Evolutionary conservation across 495 filamentous ascomycete genomes (phyloP).

Genomic region (Neurospora sp.): DNA sequence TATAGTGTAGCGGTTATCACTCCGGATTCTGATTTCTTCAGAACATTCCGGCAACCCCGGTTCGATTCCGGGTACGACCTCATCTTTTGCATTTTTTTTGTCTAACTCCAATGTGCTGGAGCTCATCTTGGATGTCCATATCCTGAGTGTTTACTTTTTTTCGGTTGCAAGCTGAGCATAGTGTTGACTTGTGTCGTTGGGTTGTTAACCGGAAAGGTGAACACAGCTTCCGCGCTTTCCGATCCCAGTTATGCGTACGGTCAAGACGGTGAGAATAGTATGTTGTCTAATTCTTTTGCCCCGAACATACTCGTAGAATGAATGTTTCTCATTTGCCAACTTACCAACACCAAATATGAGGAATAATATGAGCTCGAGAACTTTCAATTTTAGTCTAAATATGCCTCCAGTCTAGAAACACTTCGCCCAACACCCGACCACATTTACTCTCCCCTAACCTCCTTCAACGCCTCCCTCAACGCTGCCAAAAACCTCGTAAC

Average conservation of each 20-base stretch:
- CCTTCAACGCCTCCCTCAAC: conserved; percentile 49
- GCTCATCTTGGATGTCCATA: background rate
- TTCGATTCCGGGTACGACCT: conserved; percentile 28
- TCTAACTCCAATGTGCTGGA: background rate
- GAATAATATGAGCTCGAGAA: background rate
- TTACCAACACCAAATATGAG: background rate
- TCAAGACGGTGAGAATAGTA: background rate
- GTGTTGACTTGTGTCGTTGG: no score
- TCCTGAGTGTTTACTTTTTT: background rate
- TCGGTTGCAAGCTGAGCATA: background rate
- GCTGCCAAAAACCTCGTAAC: conserved; percentile 66
- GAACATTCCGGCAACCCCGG: conserved; percentile 20
- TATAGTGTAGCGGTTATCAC: background rate
- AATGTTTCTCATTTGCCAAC: background rate
- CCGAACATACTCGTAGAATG: background rate
- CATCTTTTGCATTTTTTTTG: background rate
- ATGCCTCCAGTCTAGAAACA: background rate
- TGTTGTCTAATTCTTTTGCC: background rate
- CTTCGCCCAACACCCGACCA: background rate
- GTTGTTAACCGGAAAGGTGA: no score
- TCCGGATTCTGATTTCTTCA: background rate
- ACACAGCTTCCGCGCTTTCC: background rate
- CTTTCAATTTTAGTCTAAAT: background rate
- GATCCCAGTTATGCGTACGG: background rate
- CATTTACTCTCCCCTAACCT: conserved; percentile 28